Conservation (phyloP, 305 asterid species). For the Fraxinus dipetala region DNA sequence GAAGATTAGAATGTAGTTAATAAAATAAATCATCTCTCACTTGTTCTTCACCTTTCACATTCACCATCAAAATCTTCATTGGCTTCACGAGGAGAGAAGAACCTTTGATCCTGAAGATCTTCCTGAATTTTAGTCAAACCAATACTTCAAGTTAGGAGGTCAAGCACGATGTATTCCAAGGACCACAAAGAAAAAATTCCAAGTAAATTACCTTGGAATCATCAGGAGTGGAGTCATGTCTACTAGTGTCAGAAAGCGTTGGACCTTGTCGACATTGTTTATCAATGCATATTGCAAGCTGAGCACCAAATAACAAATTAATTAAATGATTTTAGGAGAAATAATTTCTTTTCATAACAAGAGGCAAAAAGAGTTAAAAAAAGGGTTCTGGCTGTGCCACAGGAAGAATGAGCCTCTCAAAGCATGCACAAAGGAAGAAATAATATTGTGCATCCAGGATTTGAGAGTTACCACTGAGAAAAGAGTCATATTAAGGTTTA, state of each 20-base stretch:
- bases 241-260: conserved; percentile 37
- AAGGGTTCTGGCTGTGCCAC: not conserved
- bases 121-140: conserved; percentile 36
- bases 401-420: not conserved
- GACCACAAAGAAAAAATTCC: conserved; percentile 26
- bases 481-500: not conserved
- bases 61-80: conserved; percentile 32
- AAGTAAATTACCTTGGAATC: conserved; percentile 36
- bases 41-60: conserved; percentile 62
- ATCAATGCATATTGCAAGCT: conserved; percentile 82
- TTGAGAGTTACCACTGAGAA: not conserved
- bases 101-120: conserved; percentile 34
- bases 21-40: conserved; percentile 36
- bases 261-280: conserved; percentile 47
- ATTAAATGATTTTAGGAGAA: not conserved
- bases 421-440: not conserved
- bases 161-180: conserved; percentile 9
- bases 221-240: conserved; percentile 32
- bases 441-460: not conserved
- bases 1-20: conserved; percentile 21
- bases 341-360: not conserved
- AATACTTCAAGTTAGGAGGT: conserved; percentile 17
- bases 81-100: conserved; percentile 38
- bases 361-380: not conserved
- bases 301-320: conserved; percentile 25